Conservation (phyloP, 306 rosid genomes). For the Lupinus albus region DNA sequence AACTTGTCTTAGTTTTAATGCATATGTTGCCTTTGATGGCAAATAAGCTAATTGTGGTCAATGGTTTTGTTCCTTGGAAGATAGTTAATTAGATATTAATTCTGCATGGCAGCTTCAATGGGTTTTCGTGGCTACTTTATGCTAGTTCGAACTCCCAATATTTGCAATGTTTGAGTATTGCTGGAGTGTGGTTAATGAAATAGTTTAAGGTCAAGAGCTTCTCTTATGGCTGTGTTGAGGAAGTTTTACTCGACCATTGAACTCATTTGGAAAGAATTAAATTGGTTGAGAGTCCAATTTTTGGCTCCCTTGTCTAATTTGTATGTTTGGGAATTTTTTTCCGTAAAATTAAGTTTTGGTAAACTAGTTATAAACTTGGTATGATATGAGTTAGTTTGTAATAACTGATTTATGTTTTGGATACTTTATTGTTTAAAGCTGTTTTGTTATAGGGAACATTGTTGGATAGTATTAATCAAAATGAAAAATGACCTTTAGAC, state of each 20-base stretch:
- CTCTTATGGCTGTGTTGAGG: neutral
- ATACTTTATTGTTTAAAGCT: too few relatives aligned
- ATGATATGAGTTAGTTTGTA: too few relatives aligned
- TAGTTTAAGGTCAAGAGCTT: neutral
- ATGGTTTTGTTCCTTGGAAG: slow-evolving; percentile 14
- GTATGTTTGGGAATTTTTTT: neutral
- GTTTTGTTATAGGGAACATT: too few relatives aligned
- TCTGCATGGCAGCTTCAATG: neutral
- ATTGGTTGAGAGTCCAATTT: neutral
- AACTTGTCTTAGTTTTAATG: slow-evolving; percentile 11
- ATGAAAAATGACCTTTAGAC: too few relatives aligned
- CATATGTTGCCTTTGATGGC: neutral
- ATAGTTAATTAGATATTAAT: slow-evolving; percentile 5
- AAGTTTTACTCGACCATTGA: slow-evolving; percentile 17
- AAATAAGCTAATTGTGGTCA: slow-evolving; percentile 17
- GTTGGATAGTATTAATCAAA: too few relatives aligned
- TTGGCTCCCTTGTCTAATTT: slow-evolving; percentile 15
- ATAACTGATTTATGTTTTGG: too few relatives aligned
- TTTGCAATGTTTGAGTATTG: neutral
- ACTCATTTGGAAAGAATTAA: slow-evolving; percentile 5
- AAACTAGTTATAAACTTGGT: too few relatives aligned
- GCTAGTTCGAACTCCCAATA: slow-evolving; percentile 27
- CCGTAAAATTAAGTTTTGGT: too few relatives aligned
- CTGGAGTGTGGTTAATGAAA: neutral
- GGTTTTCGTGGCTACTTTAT: neutral